These are phyloP conservation scores for Pseudoperonospora humuli DNA, from an alignment of 352 stramenopile species.

Conservation along the genomic window DNA sequence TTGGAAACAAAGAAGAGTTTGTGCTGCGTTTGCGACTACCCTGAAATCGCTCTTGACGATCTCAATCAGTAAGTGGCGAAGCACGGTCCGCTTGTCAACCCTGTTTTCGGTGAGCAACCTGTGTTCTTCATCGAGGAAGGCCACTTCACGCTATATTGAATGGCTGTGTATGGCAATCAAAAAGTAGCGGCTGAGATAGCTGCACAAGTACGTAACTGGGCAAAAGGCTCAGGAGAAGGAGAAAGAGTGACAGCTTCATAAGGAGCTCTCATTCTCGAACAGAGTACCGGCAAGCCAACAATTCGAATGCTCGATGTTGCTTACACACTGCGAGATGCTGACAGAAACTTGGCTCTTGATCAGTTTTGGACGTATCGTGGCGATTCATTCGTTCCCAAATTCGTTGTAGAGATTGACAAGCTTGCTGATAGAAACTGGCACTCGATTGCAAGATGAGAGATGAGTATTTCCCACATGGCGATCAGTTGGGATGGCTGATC, in stretches of 20 bases:
- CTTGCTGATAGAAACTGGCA: conserved; percentile 1
- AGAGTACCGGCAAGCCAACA: no score
- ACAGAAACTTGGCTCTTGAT: not conserved
- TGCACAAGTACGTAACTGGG: not conserved
- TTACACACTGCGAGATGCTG: not conserved
- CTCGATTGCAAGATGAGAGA: conserved; percentile 9
- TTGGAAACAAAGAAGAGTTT: conserved; percentile 22
- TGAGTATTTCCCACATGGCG: conserved; percentile 6
- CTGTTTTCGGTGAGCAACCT: conserved; percentile 14
- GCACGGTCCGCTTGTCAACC: conserved; percentile 11
- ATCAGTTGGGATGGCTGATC: conserved; percentile 7
- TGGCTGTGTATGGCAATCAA: conserved; percentile 8
- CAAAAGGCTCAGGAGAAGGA: conserved; percentile 1
- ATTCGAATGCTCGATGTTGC: conserved; percentile 4
- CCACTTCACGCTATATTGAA: conserved; percentile 10
- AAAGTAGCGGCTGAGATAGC: conserved; percentile 6
- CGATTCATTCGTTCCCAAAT: conserved; percentile 11
- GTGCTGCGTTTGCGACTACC: conserved; percentile 9
- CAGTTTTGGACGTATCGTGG: conserved; percentile 15
- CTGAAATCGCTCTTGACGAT: conserved; percentile 8
- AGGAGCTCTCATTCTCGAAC: conserved; percentile 4
- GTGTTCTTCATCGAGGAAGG: conserved; percentile 24
- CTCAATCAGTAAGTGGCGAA: conserved; percentile 15
- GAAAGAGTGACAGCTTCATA: conserved; percentile 2
- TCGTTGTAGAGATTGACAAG: conserved; percentile 3